Percentiles rank a stretch among this genome's conserved stretches.
Evolutionary conservation across 2,329 filamentous ascomycete genomes (phyloP).

Genomic region (Alternaria arborescens): DNA sequence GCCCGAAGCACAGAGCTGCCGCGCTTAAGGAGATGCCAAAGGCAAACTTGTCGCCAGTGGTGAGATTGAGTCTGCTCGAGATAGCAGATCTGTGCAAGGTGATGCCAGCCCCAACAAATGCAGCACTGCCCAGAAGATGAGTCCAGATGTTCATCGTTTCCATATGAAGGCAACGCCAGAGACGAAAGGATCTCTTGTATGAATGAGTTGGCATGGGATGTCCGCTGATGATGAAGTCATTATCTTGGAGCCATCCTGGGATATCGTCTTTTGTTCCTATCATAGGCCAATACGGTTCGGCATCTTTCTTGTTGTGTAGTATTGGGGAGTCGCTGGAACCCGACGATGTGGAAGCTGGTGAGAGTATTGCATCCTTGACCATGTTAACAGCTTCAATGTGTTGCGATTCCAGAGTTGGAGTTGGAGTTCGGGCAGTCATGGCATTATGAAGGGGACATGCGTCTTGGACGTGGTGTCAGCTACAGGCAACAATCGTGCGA

Average conservation of each 20-base stretch:
- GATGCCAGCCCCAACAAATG: slow-evolving; percentile 20
- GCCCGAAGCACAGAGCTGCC: background rate
- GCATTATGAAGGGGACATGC: background rate
- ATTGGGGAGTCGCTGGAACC: rapidly evolving
- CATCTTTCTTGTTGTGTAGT: too few relatives aligned
- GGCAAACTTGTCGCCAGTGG: background rate
- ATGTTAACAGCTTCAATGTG: background rate
- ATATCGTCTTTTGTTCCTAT: background rate
- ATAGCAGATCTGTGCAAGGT: background rate
- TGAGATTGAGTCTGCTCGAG: background rate
- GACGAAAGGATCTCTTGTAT: slow-evolving; percentile 8
- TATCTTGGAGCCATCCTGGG: background rate
- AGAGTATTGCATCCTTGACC: rapidly evolving
- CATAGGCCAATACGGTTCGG: background rate
- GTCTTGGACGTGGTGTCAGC: background rate
- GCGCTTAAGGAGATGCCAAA: background rate
- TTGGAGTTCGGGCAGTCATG: background rate
- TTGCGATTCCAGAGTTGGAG: slow-evolving; percentile 1
- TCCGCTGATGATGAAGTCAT: background rate
- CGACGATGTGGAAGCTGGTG: rapidly evolving
- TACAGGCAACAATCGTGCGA: slow-evolving; percentile 1
- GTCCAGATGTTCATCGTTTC: slow-evolving; percentile 13
- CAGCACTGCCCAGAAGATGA: slow-evolving; percentile 4
- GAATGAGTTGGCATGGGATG: background rate
- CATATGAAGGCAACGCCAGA: slow-evolving; percentile 7